Conservation (phyloP, 2,329 filamentous ascomycete genomes). For the Diaporthe amygdali region DNA sequence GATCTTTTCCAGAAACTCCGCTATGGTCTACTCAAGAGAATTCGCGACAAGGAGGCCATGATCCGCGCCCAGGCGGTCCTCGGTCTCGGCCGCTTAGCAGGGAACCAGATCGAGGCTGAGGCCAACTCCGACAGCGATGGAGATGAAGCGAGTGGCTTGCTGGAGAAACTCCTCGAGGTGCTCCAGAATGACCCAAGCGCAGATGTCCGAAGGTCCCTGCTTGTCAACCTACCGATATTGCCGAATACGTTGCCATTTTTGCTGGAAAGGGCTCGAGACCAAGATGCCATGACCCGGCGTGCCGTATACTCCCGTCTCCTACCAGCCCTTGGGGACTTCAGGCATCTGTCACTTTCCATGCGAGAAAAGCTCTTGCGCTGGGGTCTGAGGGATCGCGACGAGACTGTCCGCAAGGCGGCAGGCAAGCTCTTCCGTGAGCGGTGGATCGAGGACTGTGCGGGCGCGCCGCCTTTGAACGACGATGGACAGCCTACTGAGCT, state of each 20-base stretch:
- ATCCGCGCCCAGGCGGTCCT: conserved; percentile 92
- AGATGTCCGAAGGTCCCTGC: conserved; percentile 85
- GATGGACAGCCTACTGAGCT: conserved; percentile 60
- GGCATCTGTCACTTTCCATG: conserved; percentile 91
- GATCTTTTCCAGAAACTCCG: conserved; percentile 85
- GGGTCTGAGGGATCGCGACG: conserved; percentile 92
- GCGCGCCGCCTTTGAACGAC: conserved; percentile 64
- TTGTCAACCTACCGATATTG: conserved; percentile 88
- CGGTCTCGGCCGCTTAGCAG: conserved; percentile 83
- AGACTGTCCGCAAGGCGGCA: conserved; percentile 90
- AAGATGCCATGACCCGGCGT: conserved; percentile 82
- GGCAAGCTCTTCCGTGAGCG: conserved; percentile 88
- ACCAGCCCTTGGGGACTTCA: conserved; percentile 90
- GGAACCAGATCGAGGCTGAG: conserved; percentile 75
- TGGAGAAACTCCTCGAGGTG: conserved; percentile 85
- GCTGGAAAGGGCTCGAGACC: conserved; percentile 87
- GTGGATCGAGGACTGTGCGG: conserved; percentile 97
- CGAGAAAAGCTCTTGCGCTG: conserved; percentile 93
- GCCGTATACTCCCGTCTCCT: conserved; percentile 87
- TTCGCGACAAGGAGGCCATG: conserved; percentile 92
- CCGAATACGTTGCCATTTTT: conserved; percentile 84
- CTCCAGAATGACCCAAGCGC: conserved; percentile 94
- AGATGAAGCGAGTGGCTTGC: conserved; percentile 69
- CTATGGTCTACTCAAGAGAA: conserved; percentile 79
- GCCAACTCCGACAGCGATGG: conserved; percentile 73